Base-by-base conservation (phyloP, 2,329 filamentous ascomycete species). In the Dactylella cylindrospora region DNA sequence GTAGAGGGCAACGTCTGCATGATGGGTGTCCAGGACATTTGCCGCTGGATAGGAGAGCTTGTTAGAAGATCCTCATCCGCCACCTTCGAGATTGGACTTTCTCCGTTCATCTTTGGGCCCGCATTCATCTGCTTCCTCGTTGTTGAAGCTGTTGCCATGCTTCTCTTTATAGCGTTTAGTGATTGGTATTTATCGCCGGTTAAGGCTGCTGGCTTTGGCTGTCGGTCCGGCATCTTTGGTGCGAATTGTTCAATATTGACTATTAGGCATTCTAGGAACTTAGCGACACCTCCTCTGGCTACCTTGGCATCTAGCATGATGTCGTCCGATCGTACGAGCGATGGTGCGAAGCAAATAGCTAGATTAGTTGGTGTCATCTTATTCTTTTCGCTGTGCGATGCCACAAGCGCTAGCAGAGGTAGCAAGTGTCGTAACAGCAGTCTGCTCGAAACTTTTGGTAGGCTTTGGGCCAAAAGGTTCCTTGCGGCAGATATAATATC, bases 351-450 rank as follows among this genome's bases (percentile, higher is more conserved):
- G 66, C 78, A 79, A 5, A 80, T 77, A 10, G 78, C 76, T 28
- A 81, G 67, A 41, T 80, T 80, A 39, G 76, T 75, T 0, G 78
- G 68, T 2, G 72, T 77, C 79, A 81, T 81, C 66, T 79, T 79
- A 70, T 81, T 81, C 40, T 73, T 65, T n/a, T 74, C 69, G 43
- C 75, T 71, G 25, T 76, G 72, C 19, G 71, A 70, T 6, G 78
- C 72, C 3, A 81, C 74, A 1, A 71, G 69, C 17, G 74, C 74
- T 1, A 80, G 71, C n/a, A 80, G 68, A 1, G 79, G 79, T 7
- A 81, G 70, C 8, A 81, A 70, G 69, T 81, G 79, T 35, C 76
- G 70, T 2, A 73, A 73, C 3, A 79, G 65, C 13, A 80, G 76
- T 50, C 77, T 72, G 20, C 78, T 73, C 2, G 76, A 76, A 2